These are phyloP conservation scores for Kernera saxatilis DNA, from an alignment of 345 rosid genomes.

Conservation along the genomic window DNA sequence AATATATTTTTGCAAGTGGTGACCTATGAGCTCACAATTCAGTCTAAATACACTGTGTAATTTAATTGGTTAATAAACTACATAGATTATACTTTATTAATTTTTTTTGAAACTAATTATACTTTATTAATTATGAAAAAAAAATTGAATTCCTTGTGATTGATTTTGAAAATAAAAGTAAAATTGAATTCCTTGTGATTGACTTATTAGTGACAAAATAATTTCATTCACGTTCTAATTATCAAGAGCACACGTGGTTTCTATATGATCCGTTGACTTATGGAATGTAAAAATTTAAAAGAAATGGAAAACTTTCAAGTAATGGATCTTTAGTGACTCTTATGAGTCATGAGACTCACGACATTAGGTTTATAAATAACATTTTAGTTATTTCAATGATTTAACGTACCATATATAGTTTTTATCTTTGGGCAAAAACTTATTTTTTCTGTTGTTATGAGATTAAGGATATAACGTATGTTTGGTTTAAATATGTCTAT, in stretches of 20 bases:
- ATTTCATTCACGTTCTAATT: conserved; percentile 11
- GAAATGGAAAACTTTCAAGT: neutral
- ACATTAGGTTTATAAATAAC: neutral
- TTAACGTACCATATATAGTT: neutral
- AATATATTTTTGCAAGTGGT: conserved; percentile 18
- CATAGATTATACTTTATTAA: neutral
- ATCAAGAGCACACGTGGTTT: conserved; percentile 11
- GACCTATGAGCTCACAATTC: conserved; percentile 1
- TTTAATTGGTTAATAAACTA: neutral
- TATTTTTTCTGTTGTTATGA: too few relatives aligned
- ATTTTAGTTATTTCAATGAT: neutral
- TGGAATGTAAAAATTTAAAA: conserved; percentile 4
- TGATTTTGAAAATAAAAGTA: too few relatives aligned
- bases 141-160: neutral
- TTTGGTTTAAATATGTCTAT: neutral
- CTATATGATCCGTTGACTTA: neutral
- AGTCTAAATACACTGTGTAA: neutral
- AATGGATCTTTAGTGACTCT: neutral
- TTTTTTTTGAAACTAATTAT: neutral
- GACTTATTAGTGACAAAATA: conserved; percentile 1
- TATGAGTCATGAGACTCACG: neutral
- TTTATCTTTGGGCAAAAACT: too few relatives aligned
- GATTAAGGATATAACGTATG: too few relatives aligned
- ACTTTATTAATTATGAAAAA: neutral
- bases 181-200: too few relatives aligned